These are phyloP conservation scores for Echria macrotheca DNA, from an alignment of 495 filamentous ascomycete species.

Conservation along the genomic window DNA sequence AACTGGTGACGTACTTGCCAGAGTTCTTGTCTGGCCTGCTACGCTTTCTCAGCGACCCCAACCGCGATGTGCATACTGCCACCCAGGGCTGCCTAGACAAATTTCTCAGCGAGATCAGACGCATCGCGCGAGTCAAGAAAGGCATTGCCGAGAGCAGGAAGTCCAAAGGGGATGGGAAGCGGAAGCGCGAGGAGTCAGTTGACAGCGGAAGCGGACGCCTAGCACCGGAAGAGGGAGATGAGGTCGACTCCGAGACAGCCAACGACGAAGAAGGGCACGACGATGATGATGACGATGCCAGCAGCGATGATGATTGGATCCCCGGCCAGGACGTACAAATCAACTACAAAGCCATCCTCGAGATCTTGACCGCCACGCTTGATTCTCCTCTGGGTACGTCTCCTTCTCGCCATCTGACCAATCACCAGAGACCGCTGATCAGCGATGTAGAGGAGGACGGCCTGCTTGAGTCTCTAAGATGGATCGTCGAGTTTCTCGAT, in stretches of 20 bases:
- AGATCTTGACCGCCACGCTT: slow-evolving; percentile 86
- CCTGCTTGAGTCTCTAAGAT: slow-evolving; percentile 81
- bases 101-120: slow-evolving; percentile 90
- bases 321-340: slow-evolving; percentile 96
- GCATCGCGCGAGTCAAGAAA: slow-evolving; percentile 86
- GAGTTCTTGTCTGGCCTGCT: slow-evolving; percentile 88
- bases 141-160: slow-evolving; percentile 84
- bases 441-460: slow-evolving; percentile 70
- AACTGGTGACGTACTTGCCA: slow-evolving; percentile 87
- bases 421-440: slow-evolving; percentile 17
- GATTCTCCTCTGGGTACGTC: slow-evolving; percentile 70
- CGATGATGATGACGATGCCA: slow-evolving; percentile 50
- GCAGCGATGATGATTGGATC: slow-evolving; percentile 86
- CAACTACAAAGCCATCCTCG: slow-evolving; percentile 84
- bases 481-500: slow-evolving; percentile 95
- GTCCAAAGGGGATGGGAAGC: slow-evolving; percentile 58
- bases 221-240: slow-evolving; percentile 39
- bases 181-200: slow-evolving; percentile 59
- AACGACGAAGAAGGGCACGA: too few relatives aligned
- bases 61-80: slow-evolving; percentile 86
- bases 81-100: slow-evolving; percentile 87
- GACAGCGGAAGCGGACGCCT: slow-evolving; percentile 52
- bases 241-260: slow-evolving; percentile 53
- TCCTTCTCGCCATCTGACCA: background rate
- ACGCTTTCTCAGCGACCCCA: slow-evolving; percentile 86